Base-by-base conservation (phyloP, 2,329 filamentous ascomycete species). In the Colletotrichum spinosum region DNA sequence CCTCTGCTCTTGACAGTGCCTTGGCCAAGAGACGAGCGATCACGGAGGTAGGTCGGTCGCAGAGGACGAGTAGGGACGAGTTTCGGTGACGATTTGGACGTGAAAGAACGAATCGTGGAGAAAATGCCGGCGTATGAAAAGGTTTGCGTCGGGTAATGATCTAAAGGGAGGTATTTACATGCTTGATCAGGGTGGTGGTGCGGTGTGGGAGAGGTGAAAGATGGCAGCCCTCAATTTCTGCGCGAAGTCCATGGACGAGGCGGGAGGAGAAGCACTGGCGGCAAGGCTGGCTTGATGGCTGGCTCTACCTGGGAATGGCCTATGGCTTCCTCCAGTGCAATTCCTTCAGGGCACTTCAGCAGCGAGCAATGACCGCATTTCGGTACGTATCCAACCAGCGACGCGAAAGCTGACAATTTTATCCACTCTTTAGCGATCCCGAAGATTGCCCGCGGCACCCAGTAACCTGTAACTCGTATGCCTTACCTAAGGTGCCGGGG, bases 191-290 rank as follows among this genome's bases (percentile, higher is more conserved):
- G 11, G 9, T 10, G 50, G 44, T 55, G 53, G 62, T 67, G 58
- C 56, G 50, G 54, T 57, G 48, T 59, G 63, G 57, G 57, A 52
- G 45, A 55, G 54, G 54, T 58, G 54, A 41, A 65, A 57, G 39
- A 55, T 8, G 46, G 41, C 42, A 67, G 58, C 63, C 57, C 58
- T 68, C 66, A 68, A 68, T 68, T 67, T 68, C 66, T 67, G 66
- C 66, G 63, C 66, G 54, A 46, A 63, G 54, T 53, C 57, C 51
- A 49, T 68, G 57, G 67, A 68, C 60, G 60, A 68, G 67, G 60
- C 56, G 60, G 67, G 65, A 68, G 57, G 65, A 68, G 63, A 63
- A 58, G 17, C 56, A 64, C 57, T 25, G 58, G 63, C 66, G 54
- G 63, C 63, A 57, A 68, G 66, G 66, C 66, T 68, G 66, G 52